Evolutionary conservation across 2,329 filamentous ascomycete species (phyloP), one percentile per base, ranked within the genome.

Genomic region (Beauveria asiatica): DNA sequence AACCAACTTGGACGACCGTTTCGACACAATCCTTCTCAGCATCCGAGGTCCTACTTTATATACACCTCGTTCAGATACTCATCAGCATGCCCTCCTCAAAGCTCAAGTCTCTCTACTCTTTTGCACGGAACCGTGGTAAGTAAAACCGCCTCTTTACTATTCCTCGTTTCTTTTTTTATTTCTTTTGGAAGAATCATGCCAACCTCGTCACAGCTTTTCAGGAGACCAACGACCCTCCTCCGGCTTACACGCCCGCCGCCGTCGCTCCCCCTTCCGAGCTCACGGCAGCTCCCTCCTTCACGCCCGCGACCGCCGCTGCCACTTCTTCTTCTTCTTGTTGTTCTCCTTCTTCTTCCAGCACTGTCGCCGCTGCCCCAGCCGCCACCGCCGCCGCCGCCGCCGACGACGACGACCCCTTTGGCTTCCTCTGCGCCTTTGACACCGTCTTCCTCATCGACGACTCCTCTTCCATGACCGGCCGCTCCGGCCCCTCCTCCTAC

Each of bases 371-470:
- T 65, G 65, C 13, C 23, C 1, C 8, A 5, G 64, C 71, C n/a
- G n/a, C n/a, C n/a, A n/a, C n/a, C 42, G 50, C 48, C 59, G 62
- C 49, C 65, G 65, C 13, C 23, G 0, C 8, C 3, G 64, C 71
- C 9, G 73, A 74, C 23, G 86, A 74, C 23, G 86, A 91, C 65
- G 87, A 91, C 67, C 82, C 80, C 2, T 94, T 90, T 70, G 81
- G 85, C 2, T 96, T 96, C 70, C 84, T 97, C 5, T 72, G 75
- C 46, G 80, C 80, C 17, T 97, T 96, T 70, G 91, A 97, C 74
- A 97, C 92, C 37, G 75, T 93, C 60, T 92, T 97, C 71, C 75
- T 97, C 1, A 90, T 97, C 69, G 93, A 97, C 70, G 93, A 97
- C 76, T 92, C 87, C n/a, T 84, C 85, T 5, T 92, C 88, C 66